Conservation (phyloP, 2,329 filamentous ascomycete genomes). For the Neonectria faginata region DNA sequence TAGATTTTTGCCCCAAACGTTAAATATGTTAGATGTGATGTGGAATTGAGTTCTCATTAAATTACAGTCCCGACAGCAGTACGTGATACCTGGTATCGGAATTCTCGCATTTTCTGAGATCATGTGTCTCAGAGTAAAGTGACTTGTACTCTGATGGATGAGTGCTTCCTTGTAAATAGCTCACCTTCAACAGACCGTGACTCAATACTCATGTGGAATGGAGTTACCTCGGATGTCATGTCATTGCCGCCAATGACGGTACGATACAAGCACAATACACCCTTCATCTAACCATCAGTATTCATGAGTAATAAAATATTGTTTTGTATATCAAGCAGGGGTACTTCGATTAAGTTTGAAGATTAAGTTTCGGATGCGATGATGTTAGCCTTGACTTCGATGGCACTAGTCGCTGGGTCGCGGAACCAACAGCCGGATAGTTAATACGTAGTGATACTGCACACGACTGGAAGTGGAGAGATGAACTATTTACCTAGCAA, state of each 20-base stretch:
- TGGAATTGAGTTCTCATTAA: too few relatives aligned
- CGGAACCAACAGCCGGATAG: not conserved
- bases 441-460: not conserved
- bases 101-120: too few relatives aligned
- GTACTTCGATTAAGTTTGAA: not conserved
- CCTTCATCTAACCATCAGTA: too few relatives aligned
- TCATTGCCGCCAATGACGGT: too few relatives aligned
- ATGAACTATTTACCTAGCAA: not conserved
- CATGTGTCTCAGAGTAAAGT: too few relatives aligned
- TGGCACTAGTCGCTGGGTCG: not conserved
- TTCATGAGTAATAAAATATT: not conserved
- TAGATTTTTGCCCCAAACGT: not conserved
- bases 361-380: not conserved
- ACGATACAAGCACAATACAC: too few relatives aligned
- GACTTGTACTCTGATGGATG: too few relatives aligned
- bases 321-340: not conserved
- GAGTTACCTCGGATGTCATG: too few relatives aligned
- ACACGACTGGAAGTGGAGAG: not conserved
- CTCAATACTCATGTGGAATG: too few relatives aligned
- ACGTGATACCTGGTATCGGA: too few relatives aligned
- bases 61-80: too few relatives aligned
- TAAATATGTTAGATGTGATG: not conserved
- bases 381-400: not conserved
- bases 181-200: too few relatives aligned
- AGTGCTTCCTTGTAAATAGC: not conserved